Evolutionary conservation across 306 rosid genomes (phyloP).

Genomic region (Albizia julibrissin): DNA sequence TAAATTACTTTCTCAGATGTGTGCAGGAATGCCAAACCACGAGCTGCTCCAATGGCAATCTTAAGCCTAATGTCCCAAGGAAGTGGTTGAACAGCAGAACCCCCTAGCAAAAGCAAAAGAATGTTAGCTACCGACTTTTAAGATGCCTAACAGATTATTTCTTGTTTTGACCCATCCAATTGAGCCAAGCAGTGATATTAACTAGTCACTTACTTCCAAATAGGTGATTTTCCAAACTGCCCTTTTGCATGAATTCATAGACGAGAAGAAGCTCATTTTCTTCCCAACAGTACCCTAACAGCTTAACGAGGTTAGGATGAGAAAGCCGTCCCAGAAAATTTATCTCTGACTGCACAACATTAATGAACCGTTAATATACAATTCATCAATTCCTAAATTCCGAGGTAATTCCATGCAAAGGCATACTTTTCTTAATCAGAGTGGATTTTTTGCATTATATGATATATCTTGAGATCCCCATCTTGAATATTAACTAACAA

Average conservation of each 20-base stretch:
- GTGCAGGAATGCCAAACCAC: slow-evolving; percentile 88
- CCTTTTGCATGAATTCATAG: slow-evolving; percentile 93
- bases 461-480: not conserved
- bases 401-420: not conserved
- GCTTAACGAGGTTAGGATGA: slow-evolving; percentile 91
- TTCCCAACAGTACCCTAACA: slow-evolving; percentile 87
- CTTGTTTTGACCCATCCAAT: slow-evolving; percentile 13
- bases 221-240: slow-evolving; percentile 88
- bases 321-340: slow-evolving; percentile 84
- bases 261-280: slow-evolving; percentile 75
- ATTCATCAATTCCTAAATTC: not conserved
- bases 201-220: slow-evolving; percentile 79
- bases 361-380: slow-evolving; percentile 24
- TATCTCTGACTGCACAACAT: slow-evolving; percentile 78
- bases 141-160: slow-evolving; percentile 8
- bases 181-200: slow-evolving; percentile 11
- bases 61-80: slow-evolving; percentile 84
- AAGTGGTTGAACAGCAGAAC: slow-evolving; percentile 79
- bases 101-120: slow-evolving; percentile 54
- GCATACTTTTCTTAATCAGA: not conserved
- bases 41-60: slow-evolving; percentile 94
- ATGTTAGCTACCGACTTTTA: slow-evolving; percentile 8
- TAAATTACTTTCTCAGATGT: slow-evolving; percentile 87
- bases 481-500: not conserved
- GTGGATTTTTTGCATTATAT: not conserved